Base-by-base conservation (phyloP, 768 basidiomycete species). In the Austroboletus festivus region DNA sequence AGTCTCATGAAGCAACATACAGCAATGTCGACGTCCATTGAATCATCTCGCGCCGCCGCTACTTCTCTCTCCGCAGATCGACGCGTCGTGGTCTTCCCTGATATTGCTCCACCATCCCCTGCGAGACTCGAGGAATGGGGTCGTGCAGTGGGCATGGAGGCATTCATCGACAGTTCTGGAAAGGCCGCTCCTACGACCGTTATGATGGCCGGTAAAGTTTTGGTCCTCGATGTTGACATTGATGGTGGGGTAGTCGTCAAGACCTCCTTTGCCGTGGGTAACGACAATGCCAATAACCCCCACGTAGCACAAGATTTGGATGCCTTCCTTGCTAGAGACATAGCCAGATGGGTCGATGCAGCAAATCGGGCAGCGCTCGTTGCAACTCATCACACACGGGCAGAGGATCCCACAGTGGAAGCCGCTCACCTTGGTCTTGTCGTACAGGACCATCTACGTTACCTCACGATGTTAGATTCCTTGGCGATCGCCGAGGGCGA, bases 191-290 rank as follows among this genome's bases (percentile, higher is more conserved):
- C 70, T 21, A 69, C 76, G 34, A 82, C 76, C 0, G 68, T 88
- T 33, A 76, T 84, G 18, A 75, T 89, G 31, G 89, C 82, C 4
- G 89, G 89, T 2, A 88, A 88, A 62, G 81, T 89, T n/a, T 70
- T 91, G 10, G 87, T 90, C 28, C 68, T 90, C 46, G 89, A 91
- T 61, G 74, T 89, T 50, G 83, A 87, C 55, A 77, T 91, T 53
- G 65, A 68, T 12, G 65, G 58, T 40, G 51, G 52, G 22, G 74
- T 77, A 0, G 76, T 71, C 34, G 79, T 88, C 55, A 90, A 87
- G 62, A 86, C 84, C 2, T 82, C 86, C 8, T 89, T 86, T 63
- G 89, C 86, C 1, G 73, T 80, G 24, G 59, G 67, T 21, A 65
- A 70, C 28, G 67, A 73, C n/a, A 73, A 70, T 38, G 69, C 76